These are phyloP conservation scores for Pelargonium myrrhifolium DNA, from an alignment of 441 rosid species.

Conservation along the genomic window DNA sequence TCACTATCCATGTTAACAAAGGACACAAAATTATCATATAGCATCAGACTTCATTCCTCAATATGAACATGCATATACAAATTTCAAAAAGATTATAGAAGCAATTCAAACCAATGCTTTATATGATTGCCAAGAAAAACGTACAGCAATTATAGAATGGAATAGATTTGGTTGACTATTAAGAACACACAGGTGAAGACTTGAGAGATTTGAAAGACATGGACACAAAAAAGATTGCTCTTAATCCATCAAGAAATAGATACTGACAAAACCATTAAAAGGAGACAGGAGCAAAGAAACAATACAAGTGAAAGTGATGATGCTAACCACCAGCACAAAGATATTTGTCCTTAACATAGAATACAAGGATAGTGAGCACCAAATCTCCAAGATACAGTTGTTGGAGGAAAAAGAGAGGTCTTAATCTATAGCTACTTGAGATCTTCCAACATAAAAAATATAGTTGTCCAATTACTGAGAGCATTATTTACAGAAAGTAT, in stretches of 20 bases:
- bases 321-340: background rate
- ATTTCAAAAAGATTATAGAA: background rate
- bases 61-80: background rate
- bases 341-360: background rate
- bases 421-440: background rate
- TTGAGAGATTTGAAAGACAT: background rate
- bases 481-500: background rate
- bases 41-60: background rate
- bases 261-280: background rate
- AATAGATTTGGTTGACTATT: background rate
- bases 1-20: slow-evolving; percentile 28
- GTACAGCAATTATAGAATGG: background rate
- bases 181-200: background rate
- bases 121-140: background rate
- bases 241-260: too few relatives aligned
- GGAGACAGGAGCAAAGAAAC: background rate
- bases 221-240: background rate
- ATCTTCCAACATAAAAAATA: background rate
- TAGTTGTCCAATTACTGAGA: background rate
- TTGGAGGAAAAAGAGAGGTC: background rate
- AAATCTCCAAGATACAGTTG: background rate
- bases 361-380: background rate
- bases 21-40: slow-evolving; percentile 6
- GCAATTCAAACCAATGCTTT: background rate
- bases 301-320: background rate